A percentile compares a stretch with the other conserved stretches of the same genome.
Evolutionary conservation across 768 basidiomycete genomes (phyloP).

Genomic region (Termitomyces sp.): DNA sequence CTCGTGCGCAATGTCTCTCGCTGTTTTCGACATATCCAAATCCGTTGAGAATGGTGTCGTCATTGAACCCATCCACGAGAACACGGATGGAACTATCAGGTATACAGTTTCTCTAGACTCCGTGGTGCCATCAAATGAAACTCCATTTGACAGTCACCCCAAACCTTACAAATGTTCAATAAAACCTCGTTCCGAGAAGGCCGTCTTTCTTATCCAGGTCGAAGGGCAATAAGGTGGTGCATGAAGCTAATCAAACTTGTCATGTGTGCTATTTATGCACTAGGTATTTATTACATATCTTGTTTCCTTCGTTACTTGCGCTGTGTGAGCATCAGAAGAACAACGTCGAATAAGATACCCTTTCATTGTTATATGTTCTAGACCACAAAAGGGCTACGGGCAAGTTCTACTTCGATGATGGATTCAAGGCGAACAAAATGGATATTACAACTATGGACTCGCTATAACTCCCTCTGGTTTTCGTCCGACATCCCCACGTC

Average conservation of each 20-base stretch:
- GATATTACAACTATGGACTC: neutral
- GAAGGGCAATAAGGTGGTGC: conserved; percentile 23
- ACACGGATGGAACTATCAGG: conserved; percentile 64
- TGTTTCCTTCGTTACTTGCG: conserved; percentile 20
- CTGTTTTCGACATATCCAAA: conserved; percentile 47
- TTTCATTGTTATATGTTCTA: conserved; percentile 4
- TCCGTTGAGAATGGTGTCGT: conserved; percentile 35
- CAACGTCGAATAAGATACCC: conserved; percentile 11
- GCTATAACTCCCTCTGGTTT: neutral
- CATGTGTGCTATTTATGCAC: conserved; percentile 1
- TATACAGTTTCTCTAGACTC: conserved; percentile 11
- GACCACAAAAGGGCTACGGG: conserved; percentile 1
- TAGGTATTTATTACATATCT: conserved; percentile 30
- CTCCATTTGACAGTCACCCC: conserved; percentile 39
- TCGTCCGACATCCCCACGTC: conserved; percentile 17
- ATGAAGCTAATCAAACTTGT: neutral
- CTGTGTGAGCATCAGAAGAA: conserved; percentile 16
- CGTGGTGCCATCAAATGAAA: neutral
- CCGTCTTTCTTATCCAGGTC: conserved; percentile 43
- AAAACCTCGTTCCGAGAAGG: conserved; percentile 54
- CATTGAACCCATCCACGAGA: conserved; percentile 48
- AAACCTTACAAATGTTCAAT: conserved; percentile 57
- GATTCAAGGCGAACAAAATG: neutral
- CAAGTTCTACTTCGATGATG: neutral
- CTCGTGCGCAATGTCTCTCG: conserved; percentile 43